phyloP scores from a whole-genome alignment of 2,329 filamentous ascomycete genomes.

The Talaromyces sp. region DNA sequence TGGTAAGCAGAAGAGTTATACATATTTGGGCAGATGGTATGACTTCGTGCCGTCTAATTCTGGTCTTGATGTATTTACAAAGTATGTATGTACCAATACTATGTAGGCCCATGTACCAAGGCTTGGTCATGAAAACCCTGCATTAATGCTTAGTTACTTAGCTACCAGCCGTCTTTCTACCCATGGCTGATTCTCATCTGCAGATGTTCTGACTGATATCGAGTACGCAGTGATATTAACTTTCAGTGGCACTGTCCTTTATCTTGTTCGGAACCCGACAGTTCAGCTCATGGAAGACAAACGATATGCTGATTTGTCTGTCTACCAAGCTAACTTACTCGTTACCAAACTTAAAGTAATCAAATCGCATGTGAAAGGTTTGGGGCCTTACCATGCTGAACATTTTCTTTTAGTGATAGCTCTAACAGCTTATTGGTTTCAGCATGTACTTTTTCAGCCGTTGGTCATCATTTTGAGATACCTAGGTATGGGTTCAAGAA shows the following conservation, averaged over 20 bases:
- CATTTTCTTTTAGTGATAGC: neutral
- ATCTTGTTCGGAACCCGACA: neutral
- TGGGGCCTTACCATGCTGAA: no score
- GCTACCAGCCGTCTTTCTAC: neutral
- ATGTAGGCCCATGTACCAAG: neutral
- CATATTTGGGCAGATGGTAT: neutral
- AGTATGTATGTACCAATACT: neutral
- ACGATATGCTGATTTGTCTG: neutral
- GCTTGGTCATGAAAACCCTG: neutral
- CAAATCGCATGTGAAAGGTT: neutral
- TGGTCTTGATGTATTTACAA: neutral
- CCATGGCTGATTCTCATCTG: neutral
- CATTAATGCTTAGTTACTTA: neutral
- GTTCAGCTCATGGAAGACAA: neutral
- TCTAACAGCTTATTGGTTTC: neutral
- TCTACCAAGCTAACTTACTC: neutral
- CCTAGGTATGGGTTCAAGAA: neutral
- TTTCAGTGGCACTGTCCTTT: neutral
- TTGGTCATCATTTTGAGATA: neutral
- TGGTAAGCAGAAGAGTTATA: neutral
- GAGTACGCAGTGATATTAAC: neutral
- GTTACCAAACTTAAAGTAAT: neutral
- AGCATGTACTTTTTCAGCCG: neutral
- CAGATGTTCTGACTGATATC: no score
- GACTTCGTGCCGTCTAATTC: neutral